Base-by-base conservation (phyloP, 1,139 yeast genomes). In the Pichia sp. region DNA sequence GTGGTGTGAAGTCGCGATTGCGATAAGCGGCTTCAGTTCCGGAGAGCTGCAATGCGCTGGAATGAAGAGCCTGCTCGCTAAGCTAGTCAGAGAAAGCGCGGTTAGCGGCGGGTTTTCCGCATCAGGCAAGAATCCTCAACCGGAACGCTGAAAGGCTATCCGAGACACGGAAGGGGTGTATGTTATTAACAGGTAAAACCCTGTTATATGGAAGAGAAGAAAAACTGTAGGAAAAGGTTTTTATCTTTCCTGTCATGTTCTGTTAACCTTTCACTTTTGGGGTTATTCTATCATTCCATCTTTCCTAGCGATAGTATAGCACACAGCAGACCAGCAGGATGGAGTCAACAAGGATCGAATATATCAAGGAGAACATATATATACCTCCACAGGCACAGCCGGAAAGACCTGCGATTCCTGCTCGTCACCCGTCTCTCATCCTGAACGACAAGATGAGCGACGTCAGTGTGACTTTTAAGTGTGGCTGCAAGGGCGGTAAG, bases 361-460 rank as follows among this genome's bases (percentile, higher is more conserved):
- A 70, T 57, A 70, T 75, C 59, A 67, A 71, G 58, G 70, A 70
- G 50, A 75, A 73, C 67, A 70, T 75, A 52, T 78, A 78, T 67
- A 77, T 78, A 54, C 81, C 81, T 10, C 67, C 70, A n/a, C 46
- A 55, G 19, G 57, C 59, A 16, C 44, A 58, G 52, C 55, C 55
- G 26, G 52, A 65, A 29, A 59, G 63, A 41, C 67, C 67, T 13
- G 61, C 63, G 36, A 67, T 76, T 26, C 80, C 82, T 13, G 62
- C 62, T 19, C 77, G 73, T 57, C 81, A 77, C 52, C 82, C 82
- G 5, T 72, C 81, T 10, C 66, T 78, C 56, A 76, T 78, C 49
- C 69, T 77, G 68, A 74, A 74, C 56, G 82, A 78, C 63, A 67
- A 68, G 53, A 69, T 69, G 49, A 69, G 77, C 8, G 81, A 77